phyloP scores from a whole-genome alignment of 352 stramenopile genomes.

The Globisporangium ultimum region DNA sequence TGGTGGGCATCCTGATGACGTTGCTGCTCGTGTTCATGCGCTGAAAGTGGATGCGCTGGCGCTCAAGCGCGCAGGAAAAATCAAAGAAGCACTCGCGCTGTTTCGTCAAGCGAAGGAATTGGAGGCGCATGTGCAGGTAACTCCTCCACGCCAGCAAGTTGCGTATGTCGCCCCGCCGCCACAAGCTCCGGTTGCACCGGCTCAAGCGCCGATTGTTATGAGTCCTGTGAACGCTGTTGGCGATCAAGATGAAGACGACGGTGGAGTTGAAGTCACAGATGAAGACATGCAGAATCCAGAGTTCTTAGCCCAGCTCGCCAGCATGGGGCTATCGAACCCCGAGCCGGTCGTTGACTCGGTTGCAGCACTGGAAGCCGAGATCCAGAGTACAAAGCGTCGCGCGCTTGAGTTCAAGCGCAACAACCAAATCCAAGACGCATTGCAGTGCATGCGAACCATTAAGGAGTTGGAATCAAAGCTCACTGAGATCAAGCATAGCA shows the following conservation, averaged over 20 bases:
- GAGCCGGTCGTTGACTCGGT: constrained; percentile 9
- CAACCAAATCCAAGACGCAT: constrained; percentile 49
- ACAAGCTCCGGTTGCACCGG: neutral
- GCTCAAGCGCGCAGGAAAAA: constrained; percentile 51
- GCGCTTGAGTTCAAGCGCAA: constrained; percentile 54
- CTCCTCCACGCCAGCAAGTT: neutral
- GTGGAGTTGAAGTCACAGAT: constrained; percentile 67
- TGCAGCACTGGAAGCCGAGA: constrained; percentile 36
- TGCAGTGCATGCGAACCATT: constrained; percentile 54
- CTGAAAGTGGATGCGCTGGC: constrained; percentile 54
- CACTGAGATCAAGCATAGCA: neutral
- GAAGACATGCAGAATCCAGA: constrained; percentile 75
- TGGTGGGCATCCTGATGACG: constrained; percentile 3
- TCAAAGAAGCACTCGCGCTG: constrained; percentile 48
- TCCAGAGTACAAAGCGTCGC: constrained; percentile 40
- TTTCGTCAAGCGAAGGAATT: constrained; percentile 61
- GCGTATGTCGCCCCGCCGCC: neutral
- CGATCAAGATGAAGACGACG: constrained; percentile 20
- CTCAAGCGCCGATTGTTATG: neutral
- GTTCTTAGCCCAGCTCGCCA: constrained; percentile 55
- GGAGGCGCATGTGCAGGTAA: constrained; percentile 22
- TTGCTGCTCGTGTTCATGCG: constrained; percentile 25
- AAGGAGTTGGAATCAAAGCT: constrained; percentile 52
- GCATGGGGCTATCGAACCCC: constrained; percentile 34
- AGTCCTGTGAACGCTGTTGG: neutral